Conservation (phyloP, 2,329 filamentous ascomycete species). For the Coniochaeta sp. region DNA sequence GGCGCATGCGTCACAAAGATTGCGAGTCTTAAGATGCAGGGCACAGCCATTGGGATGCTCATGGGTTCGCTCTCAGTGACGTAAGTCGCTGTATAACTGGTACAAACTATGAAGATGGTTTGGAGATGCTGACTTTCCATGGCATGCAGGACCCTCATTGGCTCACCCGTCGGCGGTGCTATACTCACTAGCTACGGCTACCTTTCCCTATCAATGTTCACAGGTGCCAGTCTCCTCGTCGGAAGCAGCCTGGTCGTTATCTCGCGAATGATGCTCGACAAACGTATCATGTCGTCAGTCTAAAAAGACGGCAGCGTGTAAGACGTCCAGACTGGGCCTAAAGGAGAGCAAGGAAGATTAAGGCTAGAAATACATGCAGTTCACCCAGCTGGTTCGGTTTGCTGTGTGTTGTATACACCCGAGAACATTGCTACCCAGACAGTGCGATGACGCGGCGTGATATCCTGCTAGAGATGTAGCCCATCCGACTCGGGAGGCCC, state of each 20-base stretch:
- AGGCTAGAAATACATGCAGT: background rate
- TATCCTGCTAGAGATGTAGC: background rate
- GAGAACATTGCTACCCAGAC: background rate
- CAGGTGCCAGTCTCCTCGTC: conserved; percentile 22
- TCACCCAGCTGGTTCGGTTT: background rate
- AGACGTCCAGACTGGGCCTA: no score
- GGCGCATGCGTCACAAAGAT: conserved; percentile 35
- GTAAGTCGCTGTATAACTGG: no score
- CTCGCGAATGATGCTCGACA: conserved; percentile 7
- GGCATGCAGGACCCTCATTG: conserved; percentile 26
- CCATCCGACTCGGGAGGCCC: conserved; percentile 20
- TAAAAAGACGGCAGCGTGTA: background rate
- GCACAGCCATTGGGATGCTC: conserved; percentile 32
- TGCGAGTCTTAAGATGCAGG: conserved; percentile 26
- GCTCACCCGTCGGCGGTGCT: conserved; percentile 32
- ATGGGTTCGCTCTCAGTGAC: conserved; percentile 32
- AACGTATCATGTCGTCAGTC: background rate
- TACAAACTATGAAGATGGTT: no score
- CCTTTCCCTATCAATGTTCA: conserved; percentile 29
- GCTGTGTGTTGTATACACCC: background rate
- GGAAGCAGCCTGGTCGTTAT: conserved; percentile 18
- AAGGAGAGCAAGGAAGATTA: background rate
- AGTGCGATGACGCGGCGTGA: background rate
- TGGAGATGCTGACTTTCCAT: background rate
- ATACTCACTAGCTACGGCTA: conserved; percentile 29